Evolutionary conservation across 495 filamentous ascomycete genomes (phyloP).

Genomic region (Filosporella fistucella): DNA sequence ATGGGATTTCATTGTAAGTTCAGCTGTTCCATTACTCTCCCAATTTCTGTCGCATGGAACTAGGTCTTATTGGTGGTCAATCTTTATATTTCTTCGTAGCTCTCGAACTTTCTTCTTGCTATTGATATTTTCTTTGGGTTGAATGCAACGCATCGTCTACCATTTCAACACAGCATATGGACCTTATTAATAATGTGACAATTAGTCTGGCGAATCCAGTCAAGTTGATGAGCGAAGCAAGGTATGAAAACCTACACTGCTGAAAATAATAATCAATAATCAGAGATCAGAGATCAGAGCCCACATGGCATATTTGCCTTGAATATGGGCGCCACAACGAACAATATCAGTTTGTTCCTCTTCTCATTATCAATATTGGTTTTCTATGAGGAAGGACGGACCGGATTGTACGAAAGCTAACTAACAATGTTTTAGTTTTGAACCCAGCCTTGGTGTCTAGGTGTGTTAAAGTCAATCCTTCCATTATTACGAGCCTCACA

Average conservation of each 20-base stretch:
- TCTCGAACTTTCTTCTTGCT: too few species aligned
- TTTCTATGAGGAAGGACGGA: background rate
- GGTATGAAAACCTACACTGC: conserved; percentile 6
- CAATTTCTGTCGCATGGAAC: conserved; percentile 33
- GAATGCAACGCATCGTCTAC: too few species aligned
- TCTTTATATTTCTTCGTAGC: too few species aligned
- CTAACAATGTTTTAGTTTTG: conserved; percentile 27
- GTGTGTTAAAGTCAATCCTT: conserved; percentile 2
- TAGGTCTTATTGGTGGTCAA: too few species aligned
- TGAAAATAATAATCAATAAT: background rate
- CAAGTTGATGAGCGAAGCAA: conserved; percentile 6
- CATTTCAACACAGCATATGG: too few species aligned
- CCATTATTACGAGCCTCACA: background rate
- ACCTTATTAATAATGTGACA: too few species aligned
- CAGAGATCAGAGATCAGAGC: conserved; percentile 30
- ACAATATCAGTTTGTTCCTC: conserved; percentile 32
- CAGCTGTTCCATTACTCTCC: too few species aligned
- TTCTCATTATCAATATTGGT: background rate
- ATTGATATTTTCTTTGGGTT: too few species aligned
- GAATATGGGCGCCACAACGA: conserved; percentile 41
- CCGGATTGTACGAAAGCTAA: background rate
- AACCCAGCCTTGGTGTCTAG: conserved; percentile 44
- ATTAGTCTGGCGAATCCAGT: conserved; percentile 10
- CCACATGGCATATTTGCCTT: conserved; percentile 46
- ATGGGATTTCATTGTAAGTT: conserved; percentile 45